phyloP scores from a whole-genome alignment of 2,329 filamentous ascomycete species.

The Verticillium alfalfae region DNA sequence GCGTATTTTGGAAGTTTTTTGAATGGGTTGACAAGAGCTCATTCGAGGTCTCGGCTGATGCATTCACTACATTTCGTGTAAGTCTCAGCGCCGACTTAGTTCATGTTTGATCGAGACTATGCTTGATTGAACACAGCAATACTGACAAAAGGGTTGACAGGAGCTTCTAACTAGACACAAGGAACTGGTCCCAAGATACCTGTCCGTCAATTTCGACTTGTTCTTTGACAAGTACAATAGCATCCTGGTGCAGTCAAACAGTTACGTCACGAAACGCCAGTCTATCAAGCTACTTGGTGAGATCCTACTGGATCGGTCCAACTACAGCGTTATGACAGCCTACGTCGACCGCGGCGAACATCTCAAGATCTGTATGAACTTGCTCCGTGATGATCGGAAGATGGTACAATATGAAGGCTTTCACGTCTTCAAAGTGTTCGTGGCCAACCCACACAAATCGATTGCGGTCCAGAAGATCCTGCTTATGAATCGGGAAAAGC shows the following conservation, averaged over 20 bases:
- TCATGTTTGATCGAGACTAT: not conserved
- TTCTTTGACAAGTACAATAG: slow-evolving; percentile 93
- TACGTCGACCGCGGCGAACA: slow-evolving; percentile 96
- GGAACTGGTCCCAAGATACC: slow-evolving; percentile 78
- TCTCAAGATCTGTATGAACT: slow-evolving; percentile 97
- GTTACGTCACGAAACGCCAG: slow-evolving; percentile 96
- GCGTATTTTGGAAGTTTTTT: slow-evolving; percentile 96
- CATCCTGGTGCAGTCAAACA: slow-evolving; percentile 82
- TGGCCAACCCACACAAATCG: slow-evolving; percentile 98
- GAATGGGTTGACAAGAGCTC: slow-evolving; percentile 94
- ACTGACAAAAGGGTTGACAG: slow-evolving; percentile 33
- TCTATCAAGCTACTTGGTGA: slow-evolving; percentile 97
- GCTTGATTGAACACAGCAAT: no score
- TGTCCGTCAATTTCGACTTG: slow-evolving; percentile 82
- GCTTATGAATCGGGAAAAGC: slow-evolving; percentile 89
- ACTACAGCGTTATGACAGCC: slow-evolving; percentile 96
- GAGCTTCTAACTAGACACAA: slow-evolving; percentile 95
- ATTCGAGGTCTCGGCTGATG: slow-evolving; percentile 95
- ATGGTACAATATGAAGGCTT: slow-evolving; percentile 99
- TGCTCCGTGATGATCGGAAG: slow-evolving; percentile 88
- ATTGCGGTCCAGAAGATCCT: slow-evolving; percentile 90
- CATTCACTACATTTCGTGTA: slow-evolving; percentile 95
- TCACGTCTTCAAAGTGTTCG: slow-evolving; percentile 99
- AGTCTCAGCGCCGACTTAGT: slow-evolving; percentile 17
- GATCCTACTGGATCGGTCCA: slow-evolving; percentile 87